A percentile compares a stretch with the other conserved stretches of the same genome.
Evolutionary conservation across 1,284 basidiomycete genomes (phyloP).

Genomic region (Malassezia sp.): DNA sequence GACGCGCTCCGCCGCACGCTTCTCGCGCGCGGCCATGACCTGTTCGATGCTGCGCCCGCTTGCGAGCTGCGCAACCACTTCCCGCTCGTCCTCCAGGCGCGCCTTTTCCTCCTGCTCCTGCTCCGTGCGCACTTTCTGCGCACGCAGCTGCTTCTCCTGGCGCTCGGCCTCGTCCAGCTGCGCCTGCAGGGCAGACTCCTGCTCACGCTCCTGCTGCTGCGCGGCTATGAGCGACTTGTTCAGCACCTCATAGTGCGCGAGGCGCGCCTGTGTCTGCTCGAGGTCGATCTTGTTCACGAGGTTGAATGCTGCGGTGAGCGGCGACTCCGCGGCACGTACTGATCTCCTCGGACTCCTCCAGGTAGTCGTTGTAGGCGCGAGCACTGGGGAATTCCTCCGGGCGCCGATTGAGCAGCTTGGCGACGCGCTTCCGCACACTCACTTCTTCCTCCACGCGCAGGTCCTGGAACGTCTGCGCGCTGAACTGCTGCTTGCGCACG

Average conservation of each 20-base stretch:
- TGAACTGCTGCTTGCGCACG: conserved; percentile 85
- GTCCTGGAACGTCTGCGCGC: conserved; percentile 93
- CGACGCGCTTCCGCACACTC: conserved; percentile 69
- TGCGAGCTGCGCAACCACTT: conserved; percentile 33
- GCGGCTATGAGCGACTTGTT: conserved; percentile 27
- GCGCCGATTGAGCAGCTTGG: conserved; percentile 74
- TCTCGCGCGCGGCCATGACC: conserved; percentile 23
- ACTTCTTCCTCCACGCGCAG: conserved; percentile 93
- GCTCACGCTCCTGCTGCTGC: conserved; percentile 25
- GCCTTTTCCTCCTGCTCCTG: conserved; percentile 30
- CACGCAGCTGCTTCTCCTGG: conserved; percentile 24
- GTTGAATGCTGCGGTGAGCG: conserved; percentile 64
- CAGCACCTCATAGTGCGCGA: conserved; percentile 60
- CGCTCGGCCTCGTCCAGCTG: conserved; percentile 27
- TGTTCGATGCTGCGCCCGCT: conserved; percentile 29
- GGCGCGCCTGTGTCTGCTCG: conserved; percentile 69
- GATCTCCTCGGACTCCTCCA: conserved; percentile 91
- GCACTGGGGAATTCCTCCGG: conserved; percentile 75
- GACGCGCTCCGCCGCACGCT: conserved; percentile 15
- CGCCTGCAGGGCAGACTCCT: conserved; percentile 29
- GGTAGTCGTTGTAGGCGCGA: conserved; percentile 83
- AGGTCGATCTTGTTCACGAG: conserved; percentile 83
- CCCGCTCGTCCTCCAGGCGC: conserved; percentile 28
- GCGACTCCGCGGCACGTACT: conserved; percentile 53
- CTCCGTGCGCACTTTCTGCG: conserved; percentile 23